Evolutionary conservation across 495 filamentous ascomycete species (phyloP), one percentile per base, ranked within the genome.

Genomic region (Daldinia childiae): DNA sequence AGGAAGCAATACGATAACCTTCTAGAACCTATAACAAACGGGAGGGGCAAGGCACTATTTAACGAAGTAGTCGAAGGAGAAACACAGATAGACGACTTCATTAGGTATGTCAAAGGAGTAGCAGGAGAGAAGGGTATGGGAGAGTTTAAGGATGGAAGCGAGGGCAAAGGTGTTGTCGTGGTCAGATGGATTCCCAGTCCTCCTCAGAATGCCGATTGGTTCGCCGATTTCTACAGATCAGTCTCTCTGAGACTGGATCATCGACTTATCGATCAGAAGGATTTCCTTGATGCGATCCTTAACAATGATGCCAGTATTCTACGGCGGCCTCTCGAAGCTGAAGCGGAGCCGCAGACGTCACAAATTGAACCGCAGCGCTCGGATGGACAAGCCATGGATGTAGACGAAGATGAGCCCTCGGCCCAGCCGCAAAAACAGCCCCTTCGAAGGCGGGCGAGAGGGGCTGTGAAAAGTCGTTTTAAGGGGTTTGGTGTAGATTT

Each of bases 261-360:
- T 73, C 88, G 92, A 4, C 88, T 94, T 21, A 90, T 98, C 54
- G 90, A 94, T 62, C 95, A 98, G 77, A 93, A 90, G 55, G 94
- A 97, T 69, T 97, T 99, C 67, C 84, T 99, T 8, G 93, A 97
- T 79, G 92, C 92, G 3, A 97, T 99, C 54, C 78, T 98, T 17
- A 88, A 81, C 11, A 90, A 89, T 60, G 90, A 98, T 81, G 87
- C 92, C 4, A 89, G 86, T 62, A 80, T 84, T 27, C 81, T 98
- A 17, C 87, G 90, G 63, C 87, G 87, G 38, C 84, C 89, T 2
- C 85, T 96, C 0, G 81, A 84, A 62, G 76, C 77, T 34, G 81
- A 80, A 50, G 59, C 64, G n/a, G 61, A 71, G 15, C 70, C 69
- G 19, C 56, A 41, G 34, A 50, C 55, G 27, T 51, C 72, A 67